Evolutionary conservation across 371 early-diverging fungal species (phyloP).

Genomic region (Basidiobolus meristosporus): DNA sequence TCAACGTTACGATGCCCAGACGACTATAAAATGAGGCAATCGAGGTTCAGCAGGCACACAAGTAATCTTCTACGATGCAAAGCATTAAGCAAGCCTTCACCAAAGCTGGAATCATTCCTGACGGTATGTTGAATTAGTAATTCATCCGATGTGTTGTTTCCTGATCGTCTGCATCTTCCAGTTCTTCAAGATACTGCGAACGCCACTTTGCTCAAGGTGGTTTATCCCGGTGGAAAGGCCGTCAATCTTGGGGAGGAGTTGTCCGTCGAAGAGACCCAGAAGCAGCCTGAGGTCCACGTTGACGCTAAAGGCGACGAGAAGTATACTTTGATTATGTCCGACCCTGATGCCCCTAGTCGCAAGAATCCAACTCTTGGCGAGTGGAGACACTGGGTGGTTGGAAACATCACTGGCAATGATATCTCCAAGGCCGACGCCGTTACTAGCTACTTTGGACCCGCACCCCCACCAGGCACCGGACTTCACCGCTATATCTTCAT

Average conservation of each 20-base stretch:
- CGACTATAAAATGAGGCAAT: too few relatives aligned
- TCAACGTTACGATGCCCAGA: too few relatives aligned
- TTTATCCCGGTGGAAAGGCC: neutral
- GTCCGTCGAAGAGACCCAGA: neutral
- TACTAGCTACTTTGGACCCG: slow-evolving; percentile 29
- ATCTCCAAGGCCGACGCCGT: slow-evolving; percentile 14
- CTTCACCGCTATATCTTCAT: slow-evolving; percentile 41
- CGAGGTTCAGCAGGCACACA: too few relatives aligned
- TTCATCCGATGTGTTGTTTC: neutral
- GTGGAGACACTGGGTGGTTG: slow-evolving; percentile 40
- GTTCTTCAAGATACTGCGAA: neutral
- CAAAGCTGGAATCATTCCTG: neutral
- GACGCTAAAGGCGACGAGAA: slow-evolving; percentile 1
- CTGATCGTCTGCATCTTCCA: neutral
- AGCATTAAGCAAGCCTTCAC: neutral
- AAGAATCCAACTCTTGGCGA: slow-evolving; percentile 23
- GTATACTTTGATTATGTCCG: slow-evolving; percentile 9
- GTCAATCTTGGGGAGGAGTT: slow-evolving; percentile 2
- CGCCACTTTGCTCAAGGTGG: neutral
- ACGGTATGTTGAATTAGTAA: neutral
- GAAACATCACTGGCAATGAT: slow-evolving; percentile 25
- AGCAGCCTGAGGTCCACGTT: neutral
- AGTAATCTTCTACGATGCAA: neutral
- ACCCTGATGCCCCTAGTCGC: slow-evolving; percentile 45
- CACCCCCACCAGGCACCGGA: slow-evolving; percentile 27